These are phyloP conservation scores for Xerocomus potaroensis DNA, from an alignment of 768 basidiomycete species.

Conservation along the genomic window DNA sequence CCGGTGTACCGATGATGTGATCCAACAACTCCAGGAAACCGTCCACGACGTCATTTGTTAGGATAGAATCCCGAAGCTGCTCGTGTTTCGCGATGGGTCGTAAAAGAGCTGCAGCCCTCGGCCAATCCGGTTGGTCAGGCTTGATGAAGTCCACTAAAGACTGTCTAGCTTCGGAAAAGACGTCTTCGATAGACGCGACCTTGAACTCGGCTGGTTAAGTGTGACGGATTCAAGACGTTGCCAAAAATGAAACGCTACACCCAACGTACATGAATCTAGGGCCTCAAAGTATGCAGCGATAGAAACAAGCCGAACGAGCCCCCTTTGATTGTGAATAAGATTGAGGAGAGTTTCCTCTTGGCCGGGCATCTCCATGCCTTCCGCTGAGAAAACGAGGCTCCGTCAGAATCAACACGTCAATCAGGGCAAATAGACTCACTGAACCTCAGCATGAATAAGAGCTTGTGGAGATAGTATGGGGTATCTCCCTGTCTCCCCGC, in stretches of 20 bases:
- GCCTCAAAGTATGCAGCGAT: slow-evolving; percentile 15
- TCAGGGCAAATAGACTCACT: slow-evolving; percentile 1
- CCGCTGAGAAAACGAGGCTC: slow-evolving; percentile 1
- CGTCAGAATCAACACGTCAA: neutral
- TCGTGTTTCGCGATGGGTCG: slow-evolving; percentile 14
- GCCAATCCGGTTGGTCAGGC: slow-evolving; percentile 11
- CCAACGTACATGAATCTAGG: slow-evolving; percentile 6
- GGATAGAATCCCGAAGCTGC: slow-evolving; percentile 5
- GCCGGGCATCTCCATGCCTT: slow-evolving; percentile 1
- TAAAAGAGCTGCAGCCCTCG: slow-evolving; percentile 15
- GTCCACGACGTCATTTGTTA: slow-evolving; percentile 6
- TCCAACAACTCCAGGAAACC: slow-evolving; percentile 11
- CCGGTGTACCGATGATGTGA: neutral
- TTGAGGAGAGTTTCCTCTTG: slow-evolving; percentile 5
- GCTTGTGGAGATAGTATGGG: slow-evolving; percentile 13
- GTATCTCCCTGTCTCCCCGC: slow-evolving; percentile 5
- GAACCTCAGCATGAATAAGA: slow-evolving; percentile 17
- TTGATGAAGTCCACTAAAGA: slow-evolving; percentile 1
- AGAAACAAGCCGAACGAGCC: slow-evolving; percentile 9
- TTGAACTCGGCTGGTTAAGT: neutral
- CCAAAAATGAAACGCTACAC: no score
- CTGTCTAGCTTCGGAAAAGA: slow-evolving; percentile 5
- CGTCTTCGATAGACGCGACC: neutral
- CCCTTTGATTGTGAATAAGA: slow-evolving; percentile 2
- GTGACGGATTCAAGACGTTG: neutral